Base-by-base conservation (phyloP, 768 basidiomycete genomes). In the Calocybe indica region DNA sequence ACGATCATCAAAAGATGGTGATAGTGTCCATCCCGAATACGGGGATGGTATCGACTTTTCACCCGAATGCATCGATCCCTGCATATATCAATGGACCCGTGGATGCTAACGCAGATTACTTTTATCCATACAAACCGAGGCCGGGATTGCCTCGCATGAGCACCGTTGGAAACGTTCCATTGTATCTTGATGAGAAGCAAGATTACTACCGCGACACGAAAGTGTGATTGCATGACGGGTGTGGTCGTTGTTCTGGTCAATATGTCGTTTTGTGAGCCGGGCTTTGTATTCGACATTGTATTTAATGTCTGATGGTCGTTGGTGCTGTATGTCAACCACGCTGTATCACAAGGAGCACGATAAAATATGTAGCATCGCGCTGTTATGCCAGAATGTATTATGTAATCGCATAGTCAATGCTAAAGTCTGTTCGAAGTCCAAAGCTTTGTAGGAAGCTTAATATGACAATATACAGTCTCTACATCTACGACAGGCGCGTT, bases 381-480 rank as follows among this genome's bases (percentile, higher is more conserved):
- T 22, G 13, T 8, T 43, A 30, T 42, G n/a, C 40, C 10, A 12
- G n/a, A 29, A 39, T 2, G 15, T 55, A 15, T 66, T 64, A 41
- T 51, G 40, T 47, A 47, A 49, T 36, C 2, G 35, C 14, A 22
- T 36, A 57, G 22, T 22, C 22, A 22, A 22, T 22, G 22, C 22
- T 4, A 1, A 22, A 22, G 22, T 22, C 22, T 22, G 22, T 22
- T 4, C 22, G n/a, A 22, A 22, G 22, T 22, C 22, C 22, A 22
- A 22, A n/a, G n/a, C 22, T 4, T 22, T 1, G 22, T 22, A 22
- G 4, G 22, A 22, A 22, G 22, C 41, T 15, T 22, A 55, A 45
- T 41, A 92, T 92, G 90, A 92, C 91, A 15, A 90, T 96, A 57
- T 80, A 83, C 69, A 92, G 92, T 53, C 72, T 98, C 39, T 97